phyloP scores from a whole-genome alignment of 2,329 filamentous ascomycete species.

The Trichoderma oligosporum region DNA sequence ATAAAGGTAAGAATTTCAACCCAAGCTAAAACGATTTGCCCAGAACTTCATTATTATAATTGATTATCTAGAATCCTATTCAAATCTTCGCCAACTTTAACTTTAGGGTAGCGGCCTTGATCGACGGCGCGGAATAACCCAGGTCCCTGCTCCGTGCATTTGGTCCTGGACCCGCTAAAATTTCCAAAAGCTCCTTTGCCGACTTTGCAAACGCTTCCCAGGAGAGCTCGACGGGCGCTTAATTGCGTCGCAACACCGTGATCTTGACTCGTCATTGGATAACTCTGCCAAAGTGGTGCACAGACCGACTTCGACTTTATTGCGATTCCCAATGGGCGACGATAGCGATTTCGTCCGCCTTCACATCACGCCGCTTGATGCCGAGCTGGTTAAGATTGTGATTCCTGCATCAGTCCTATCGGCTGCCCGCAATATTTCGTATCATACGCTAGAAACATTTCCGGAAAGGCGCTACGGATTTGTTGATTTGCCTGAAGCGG shows the following conservation, averaged over 20 bases:
- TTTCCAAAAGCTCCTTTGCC: constrained; percentile 18
- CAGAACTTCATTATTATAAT: no score
- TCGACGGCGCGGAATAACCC: constrained; percentile 14
- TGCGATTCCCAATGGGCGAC: constrained; percentile 15
- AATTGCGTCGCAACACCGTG: constrained; percentile 3
- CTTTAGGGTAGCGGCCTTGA: background rate
- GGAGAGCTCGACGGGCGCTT: constrained; percentile 9
- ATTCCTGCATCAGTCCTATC: constrained; percentile 64
- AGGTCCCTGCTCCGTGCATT: background rate
- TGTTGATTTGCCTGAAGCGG: constrained; percentile 73
- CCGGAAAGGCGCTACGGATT: constrained; percentile 90
- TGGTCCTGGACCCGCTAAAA: constrained; percentile 16
- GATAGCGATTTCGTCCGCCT: constrained; percentile 44
- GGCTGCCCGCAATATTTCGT: constrained; percentile 77
- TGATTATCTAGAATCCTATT: no score
- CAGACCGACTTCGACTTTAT: background rate
- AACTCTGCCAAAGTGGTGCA: background rate
- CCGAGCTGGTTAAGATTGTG: constrained; percentile 67
- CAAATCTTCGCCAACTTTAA: background rate
- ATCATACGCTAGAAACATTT: constrained; percentile 78
- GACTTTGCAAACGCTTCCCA: constrained; percentile 6
- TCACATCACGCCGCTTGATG: constrained; percentile 83
- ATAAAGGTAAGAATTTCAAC: no score
- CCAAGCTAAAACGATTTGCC: no score
- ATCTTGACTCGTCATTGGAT: background rate